Evolutionary conservation across 441 rosid species (phyloP).

Genomic region (Adansonia grandidieri): DNA sequence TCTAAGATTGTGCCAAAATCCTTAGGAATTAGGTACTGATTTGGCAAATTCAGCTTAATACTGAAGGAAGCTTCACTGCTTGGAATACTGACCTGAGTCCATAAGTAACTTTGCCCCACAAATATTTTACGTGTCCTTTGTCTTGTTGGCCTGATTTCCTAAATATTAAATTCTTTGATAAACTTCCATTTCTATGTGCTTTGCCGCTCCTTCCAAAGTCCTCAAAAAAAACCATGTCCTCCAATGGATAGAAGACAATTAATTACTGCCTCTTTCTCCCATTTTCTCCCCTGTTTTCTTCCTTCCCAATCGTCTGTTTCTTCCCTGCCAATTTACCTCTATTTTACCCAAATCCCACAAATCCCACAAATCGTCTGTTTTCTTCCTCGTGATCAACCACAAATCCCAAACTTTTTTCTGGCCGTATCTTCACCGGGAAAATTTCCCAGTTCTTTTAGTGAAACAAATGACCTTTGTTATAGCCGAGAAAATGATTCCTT

Average conservation of each 20-base stretch:
- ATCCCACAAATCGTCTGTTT: too few species aligned
- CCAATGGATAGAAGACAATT: background rate
- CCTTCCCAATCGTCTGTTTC: background rate
- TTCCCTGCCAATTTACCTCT: background rate
- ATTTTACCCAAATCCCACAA: background rate
- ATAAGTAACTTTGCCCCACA: slow-evolving; percentile 13
- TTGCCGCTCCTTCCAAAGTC: background rate
- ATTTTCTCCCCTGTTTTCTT: background rate
- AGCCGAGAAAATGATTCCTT: background rate
- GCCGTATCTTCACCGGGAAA: background rate
- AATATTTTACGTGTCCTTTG: background rate
- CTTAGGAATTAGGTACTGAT: slow-evolving; percentile 2
- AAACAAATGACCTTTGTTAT: background rate
- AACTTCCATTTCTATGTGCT: background rate
- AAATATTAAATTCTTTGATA: background rate
- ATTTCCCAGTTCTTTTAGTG: background rate
- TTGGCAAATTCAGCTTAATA: background rate
- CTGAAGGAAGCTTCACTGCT: slow-evolving; percentile 26
- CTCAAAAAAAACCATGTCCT: background rate
- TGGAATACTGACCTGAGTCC: slow-evolving; percentile 12
- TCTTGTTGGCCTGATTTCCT: background rate
- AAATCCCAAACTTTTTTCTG: background rate
- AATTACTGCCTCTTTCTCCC: background rate
- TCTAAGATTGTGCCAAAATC: background rate
- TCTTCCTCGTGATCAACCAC: background rate